A percentile compares a stretch with the other conserved stretches of the same genome.
These are phyloP conservation scores for Auriscalpium vulgare DNA, from an alignment of 768 basidiomycete species.

Conservation along the genomic window DNA sequence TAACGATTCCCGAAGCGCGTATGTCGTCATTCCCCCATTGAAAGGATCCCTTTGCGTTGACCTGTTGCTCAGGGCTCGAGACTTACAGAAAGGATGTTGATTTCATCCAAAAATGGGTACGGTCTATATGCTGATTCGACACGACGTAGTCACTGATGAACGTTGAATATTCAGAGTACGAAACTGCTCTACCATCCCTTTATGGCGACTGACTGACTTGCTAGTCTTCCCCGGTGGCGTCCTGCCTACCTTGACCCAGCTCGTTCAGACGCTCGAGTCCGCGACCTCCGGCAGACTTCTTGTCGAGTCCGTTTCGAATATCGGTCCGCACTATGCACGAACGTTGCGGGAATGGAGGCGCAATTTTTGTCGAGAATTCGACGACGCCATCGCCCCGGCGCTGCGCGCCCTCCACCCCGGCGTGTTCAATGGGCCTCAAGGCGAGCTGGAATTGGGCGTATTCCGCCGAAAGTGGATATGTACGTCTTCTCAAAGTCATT, in stretches of 20 bases:
- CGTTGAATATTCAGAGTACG: not conserved
- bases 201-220: not conserved
- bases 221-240: constrained; percentile 11
- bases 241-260: constrained; percentile 11
- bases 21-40: not conserved
- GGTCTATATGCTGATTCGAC: not conserved
- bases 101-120: constrained; percentile 9
- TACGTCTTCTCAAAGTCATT: constrained; percentile 24
- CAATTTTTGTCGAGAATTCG: constrained; percentile 53
- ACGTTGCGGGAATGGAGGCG: constrained; percentile 71
- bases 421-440: constrained; percentile 37
- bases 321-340: constrained; percentile 59
- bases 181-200: too few species aligned
- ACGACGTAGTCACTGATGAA: not conserved
- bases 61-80: constrained; percentile 25
- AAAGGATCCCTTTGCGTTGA: not conserved
- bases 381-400: constrained; percentile 30
- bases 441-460: constrained; percentile 52
- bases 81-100: constrained; percentile 15
- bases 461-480: constrained; percentile 73
- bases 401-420: constrained; percentile 53
- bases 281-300: constrained; percentile 7
- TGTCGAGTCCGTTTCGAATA: constrained; percentile 9
- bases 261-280: constrained; percentile 6
- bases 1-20: constrained; percentile 8